These are phyloP conservation scores for Ocimum tenuiflorum DNA, from an alignment of 257 asterid genomes.

Conservation along the genomic window DNA sequence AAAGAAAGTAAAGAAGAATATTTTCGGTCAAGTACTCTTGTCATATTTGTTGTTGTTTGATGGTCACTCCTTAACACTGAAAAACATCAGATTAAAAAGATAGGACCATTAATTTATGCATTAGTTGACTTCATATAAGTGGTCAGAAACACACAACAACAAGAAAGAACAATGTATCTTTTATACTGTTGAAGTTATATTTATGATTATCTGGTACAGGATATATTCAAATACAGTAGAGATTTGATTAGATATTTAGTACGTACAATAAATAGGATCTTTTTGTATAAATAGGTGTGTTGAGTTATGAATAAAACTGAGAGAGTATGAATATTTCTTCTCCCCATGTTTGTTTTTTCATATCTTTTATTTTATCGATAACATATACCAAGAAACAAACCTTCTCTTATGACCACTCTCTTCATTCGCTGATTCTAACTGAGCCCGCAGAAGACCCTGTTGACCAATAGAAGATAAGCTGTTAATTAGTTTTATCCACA, in stretches of 20 bases:
- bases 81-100: not conserved
- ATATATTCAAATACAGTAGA: too few species aligned
- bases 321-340: too few species aligned
- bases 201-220: too few species aligned
- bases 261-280: too few species aligned
- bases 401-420: conserved; percentile 80
- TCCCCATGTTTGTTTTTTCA: too few species aligned
- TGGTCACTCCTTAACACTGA: not conserved
- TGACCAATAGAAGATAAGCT: conserved; percentile 24
- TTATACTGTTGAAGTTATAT: conserved; percentile 5
- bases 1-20: not conserved
- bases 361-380: too few species aligned
- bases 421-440: conserved; percentile 72
- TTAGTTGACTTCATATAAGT: conserved; percentile 3
- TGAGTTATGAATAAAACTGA: too few species aligned
- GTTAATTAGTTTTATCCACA: not conserved
- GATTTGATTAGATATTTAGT: too few species aligned
- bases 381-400: too few species aligned
- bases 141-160: conserved; percentile 1
- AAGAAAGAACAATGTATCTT: conserved; percentile 3
- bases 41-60: not conserved
- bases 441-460: conserved; percentile 81
- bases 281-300: too few species aligned
- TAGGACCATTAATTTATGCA: not conserved
- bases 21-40: not conserved